These are phyloP conservation scores for Asterophora parasitica DNA, from an alignment of 768 basidiomycete species.

Conservation along the genomic window DNA sequence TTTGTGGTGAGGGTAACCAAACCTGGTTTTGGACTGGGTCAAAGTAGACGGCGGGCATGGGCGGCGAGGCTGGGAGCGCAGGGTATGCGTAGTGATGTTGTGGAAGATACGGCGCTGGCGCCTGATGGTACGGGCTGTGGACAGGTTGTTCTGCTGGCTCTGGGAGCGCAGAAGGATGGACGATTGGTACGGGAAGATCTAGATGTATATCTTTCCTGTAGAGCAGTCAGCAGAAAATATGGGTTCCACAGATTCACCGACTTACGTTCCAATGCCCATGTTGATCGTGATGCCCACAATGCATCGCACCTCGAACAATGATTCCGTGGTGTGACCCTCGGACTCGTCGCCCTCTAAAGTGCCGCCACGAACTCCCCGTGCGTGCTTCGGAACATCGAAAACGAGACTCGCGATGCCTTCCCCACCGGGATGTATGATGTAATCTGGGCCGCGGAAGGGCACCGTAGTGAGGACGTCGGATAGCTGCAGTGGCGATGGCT, in stretches of 20 bases:
- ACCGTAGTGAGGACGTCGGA: conserved; percentile 67
- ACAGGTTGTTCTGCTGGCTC: conserved; percentile 23
- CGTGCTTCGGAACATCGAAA: conserved; percentile 68
- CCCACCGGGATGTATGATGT: conserved; percentile 63
- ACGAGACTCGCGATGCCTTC: conserved; percentile 79
- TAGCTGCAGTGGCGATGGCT: conserved; percentile 50
- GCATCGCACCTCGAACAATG: conserved; percentile 68
- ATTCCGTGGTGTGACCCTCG: conserved; percentile 32
- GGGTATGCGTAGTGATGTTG: conserved; percentile 32
- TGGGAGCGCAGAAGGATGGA: conserved; percentile 53
- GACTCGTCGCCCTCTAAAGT: conserved; percentile 48
- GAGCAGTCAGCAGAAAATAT: neutral
- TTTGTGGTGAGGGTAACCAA: conserved; percentile 41
- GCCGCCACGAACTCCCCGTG: conserved; percentile 64
- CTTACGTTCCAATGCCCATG: conserved; percentile 71
- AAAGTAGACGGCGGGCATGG: conserved; percentile 33
- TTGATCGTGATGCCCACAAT: conserved; percentile 55
- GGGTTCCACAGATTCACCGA: neutral
- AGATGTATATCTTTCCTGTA: conserved; percentile 67
- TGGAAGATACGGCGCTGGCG: conserved; percentile 19
- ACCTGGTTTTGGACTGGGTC: conserved; percentile 39
- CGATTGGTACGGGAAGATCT: conserved; percentile 57
- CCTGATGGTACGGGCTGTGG: conserved; percentile 18
- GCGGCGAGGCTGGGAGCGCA: conserved; percentile 32
- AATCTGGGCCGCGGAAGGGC: conserved; percentile 70